Conservation (phyloP, 1,284 basidiomycete genomes). For the Ceratobasidium sp. region DNA sequence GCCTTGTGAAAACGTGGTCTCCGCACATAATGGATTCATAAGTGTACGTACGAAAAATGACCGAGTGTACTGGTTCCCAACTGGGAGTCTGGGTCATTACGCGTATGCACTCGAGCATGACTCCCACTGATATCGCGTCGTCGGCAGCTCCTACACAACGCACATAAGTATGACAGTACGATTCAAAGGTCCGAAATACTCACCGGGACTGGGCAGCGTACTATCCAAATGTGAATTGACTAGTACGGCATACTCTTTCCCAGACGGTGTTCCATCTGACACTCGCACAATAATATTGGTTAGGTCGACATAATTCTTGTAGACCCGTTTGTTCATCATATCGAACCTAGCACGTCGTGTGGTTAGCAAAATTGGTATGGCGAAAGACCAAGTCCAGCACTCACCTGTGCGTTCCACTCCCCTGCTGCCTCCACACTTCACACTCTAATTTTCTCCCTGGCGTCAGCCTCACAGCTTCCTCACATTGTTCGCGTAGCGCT, state of each 20-base stretch:
- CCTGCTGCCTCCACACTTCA: slow-evolving; percentile 88
- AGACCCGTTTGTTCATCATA: slow-evolving; percentile 84
- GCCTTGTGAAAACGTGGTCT: not conserved
- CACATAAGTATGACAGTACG: not conserved
- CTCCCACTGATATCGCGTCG: slow-evolving; percentile 86
- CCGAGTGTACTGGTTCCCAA: slow-evolving; percentile 80
- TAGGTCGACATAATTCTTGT: slow-evolving; percentile 91
- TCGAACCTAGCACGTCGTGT: slow-evolving; percentile 69
- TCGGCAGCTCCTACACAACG: slow-evolving; percentile 83
- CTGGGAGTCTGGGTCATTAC: slow-evolving; percentile 79
- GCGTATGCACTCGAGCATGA: slow-evolving; percentile 91
- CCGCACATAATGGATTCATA: not conserved
- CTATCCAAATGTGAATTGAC: slow-evolving; percentile 92
- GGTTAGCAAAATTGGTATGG: slow-evolving; percentile 1
- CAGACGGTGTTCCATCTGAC: slow-evolving; percentile 78
- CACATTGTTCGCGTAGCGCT: slow-evolving; percentile 69
- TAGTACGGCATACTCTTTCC: slow-evolving; percentile 84
- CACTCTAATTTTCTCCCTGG: slow-evolving; percentile 73
- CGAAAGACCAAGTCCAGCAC: slow-evolving; percentile 50
- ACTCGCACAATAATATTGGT: slow-evolving; percentile 91
- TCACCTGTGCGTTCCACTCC: slow-evolving; percentile 84
- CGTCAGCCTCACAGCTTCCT: slow-evolving; percentile 59
- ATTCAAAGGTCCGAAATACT: not conserved
- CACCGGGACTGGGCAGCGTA: slow-evolving; percentile 47
- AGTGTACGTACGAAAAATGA: slow-evolving; percentile 75